Percentiles rank a stretch among this genome's conserved stretches.
Evolutionary conservation across 352 stramenopile species (phyloP).

Genomic region (Phytopythium kandeliae): DNA sequence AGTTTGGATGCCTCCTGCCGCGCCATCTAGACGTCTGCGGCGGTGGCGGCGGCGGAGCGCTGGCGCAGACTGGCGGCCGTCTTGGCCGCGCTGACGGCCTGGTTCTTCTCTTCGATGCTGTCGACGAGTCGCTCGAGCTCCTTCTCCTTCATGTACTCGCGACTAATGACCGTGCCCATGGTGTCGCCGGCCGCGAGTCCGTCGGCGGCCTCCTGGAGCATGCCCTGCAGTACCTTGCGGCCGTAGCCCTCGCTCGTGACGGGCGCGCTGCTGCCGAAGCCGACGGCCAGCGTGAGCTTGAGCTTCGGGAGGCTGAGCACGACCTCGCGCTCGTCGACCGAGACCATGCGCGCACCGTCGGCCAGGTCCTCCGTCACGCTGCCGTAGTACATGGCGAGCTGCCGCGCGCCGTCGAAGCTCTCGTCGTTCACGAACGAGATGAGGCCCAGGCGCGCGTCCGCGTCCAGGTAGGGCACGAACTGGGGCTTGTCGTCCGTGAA

Average conservation of each 20-base stretch:
- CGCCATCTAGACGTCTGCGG: conserved; percentile 1
- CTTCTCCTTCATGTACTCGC: conserved; percentile 61
- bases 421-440: conserved; percentile 74
- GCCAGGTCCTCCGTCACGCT: conserved; percentile 76
- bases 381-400: conserved; percentile 79
- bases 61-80: conserved; percentile 36
- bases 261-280: conserved; percentile 72
- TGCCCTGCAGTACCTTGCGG: conserved; percentile 53
- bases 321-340: conserved; percentile 80
- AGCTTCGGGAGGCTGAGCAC: conserved; percentile 73
- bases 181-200: conserved; percentile 58
- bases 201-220: conserved; percentile 57
- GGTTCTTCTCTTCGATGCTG: conserved; percentile 24
- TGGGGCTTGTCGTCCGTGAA: conserved; percentile 54
- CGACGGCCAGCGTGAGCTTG: conserved; percentile 77
- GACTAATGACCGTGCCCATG: conserved; percentile 73
- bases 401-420: conserved; percentile 63
- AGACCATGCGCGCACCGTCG: conserved; percentile 46
- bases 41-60: conserved; percentile 15
- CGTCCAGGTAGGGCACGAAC: conserved; percentile 77
- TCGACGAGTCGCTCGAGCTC: conserved; percentile 31
- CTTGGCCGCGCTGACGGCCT: conserved; percentile 8
- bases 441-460: conserved; percentile 59
- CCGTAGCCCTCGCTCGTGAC: conserved; percentile 73
- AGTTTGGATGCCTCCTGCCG: not conserved